Evolutionary conservation across 164 flowering plant genomes (phyloP).

Genomic region (grape (Vitis vinifera)): ASM3070453v1 NC_081811.1:7261501-7262000

Average conservation of each 20-base stretch:
- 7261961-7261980: background rate
- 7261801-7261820: background rate
- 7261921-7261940: background rate
- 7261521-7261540: constrained; percentile 9
- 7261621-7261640: constrained; percentile 27
- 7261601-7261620: constrained; percentile 28
- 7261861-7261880: background rate
- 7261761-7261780: background rate
- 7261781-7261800: background rate
- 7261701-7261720: background rate
- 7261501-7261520: constrained; percentile 5
- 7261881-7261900: background rate
- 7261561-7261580: constrained; percentile 22
- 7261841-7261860: background rate
- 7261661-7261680: constrained; percentile 61
- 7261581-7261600: constrained; percentile 11
- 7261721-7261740: background rate
- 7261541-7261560: constrained; percentile 9
- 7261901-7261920: background rate
- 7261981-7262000: constrained; percentile 76
- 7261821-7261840: background rate
- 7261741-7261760: background rate
- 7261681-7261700: constrained; percentile 46
- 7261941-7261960: background rate
- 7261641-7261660: constrained; percentile 52